Evolutionary conservation across 805 yeast species (phyloP).

Genomic region (Naumovozyma dairenensis): DNA sequence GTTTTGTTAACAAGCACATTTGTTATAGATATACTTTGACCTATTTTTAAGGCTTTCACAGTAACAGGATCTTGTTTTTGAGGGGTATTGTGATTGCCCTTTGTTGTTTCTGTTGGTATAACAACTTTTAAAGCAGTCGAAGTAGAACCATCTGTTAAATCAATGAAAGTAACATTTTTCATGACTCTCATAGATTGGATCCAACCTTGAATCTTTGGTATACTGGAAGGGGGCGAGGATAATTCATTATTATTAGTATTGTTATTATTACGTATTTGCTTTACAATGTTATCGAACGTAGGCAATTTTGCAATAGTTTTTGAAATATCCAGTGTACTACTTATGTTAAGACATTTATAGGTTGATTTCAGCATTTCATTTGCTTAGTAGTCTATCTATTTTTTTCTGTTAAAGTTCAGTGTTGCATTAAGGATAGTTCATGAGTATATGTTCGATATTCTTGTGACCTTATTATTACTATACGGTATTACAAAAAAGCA

Average conservation of each 20-base stretch:
- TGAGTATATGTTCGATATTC: no score
- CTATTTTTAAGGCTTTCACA: conserved; percentile 31
- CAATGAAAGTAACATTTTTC: conserved; percentile 73
- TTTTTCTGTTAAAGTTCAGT: no score
- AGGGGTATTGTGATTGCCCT: background rate
- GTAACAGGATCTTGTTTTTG: conserved; percentile 16
- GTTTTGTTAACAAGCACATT: conserved; percentile 29
- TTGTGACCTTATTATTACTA: no score
- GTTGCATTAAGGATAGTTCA: no score
- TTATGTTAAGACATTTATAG: no score
- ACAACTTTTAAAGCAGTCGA: conserved; percentile 47
- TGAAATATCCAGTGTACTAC: no score
- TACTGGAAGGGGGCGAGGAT: no score
- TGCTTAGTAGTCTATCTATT: no score
- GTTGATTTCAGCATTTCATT: no score
- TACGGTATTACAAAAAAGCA: no score
- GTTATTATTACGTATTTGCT: background rate
- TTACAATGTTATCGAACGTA: background rate
- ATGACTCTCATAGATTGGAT: conserved; percentile 60
- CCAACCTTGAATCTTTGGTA: conserved; percentile 49
- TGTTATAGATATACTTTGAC: conserved; percentile 35
- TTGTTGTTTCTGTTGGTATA: conserved; percentile 18
- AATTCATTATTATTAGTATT: conserved; percentile 10
- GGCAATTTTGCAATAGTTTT: background rate
- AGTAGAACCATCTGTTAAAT: conserved; percentile 69